phyloP scores from a whole-genome alignment of 768 basidiomycete species.

The Clathrus columnatus region DNA sequence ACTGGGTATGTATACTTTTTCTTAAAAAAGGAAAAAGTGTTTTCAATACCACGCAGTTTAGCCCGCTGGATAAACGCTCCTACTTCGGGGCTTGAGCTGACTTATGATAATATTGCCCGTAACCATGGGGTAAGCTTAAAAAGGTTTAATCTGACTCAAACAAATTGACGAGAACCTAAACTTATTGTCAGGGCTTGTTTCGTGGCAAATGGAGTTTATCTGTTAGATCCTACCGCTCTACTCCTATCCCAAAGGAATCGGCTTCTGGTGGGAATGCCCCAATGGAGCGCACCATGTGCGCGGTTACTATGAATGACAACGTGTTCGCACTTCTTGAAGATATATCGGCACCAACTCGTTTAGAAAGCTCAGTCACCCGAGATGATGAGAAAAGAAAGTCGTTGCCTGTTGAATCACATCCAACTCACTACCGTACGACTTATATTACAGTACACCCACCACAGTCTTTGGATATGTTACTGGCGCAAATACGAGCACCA shows the following conservation, averaged over 20 bases:
- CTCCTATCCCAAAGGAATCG: constrained; percentile 27
- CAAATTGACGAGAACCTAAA: background rate
- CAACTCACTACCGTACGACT: constrained; percentile 62
- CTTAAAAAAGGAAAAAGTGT: background rate
- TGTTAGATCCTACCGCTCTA: constrained; percentile 67
- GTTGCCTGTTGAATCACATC: constrained; percentile 17
- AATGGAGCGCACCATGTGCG: constrained; percentile 62
- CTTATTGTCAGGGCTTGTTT: constrained; percentile 40
- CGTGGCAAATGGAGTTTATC: constrained; percentile 62
- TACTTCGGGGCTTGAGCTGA: constrained; percentile 55
- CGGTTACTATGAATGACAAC: constrained; percentile 72
- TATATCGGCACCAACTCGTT: constrained; percentile 57
- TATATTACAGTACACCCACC: constrained; percentile 70
- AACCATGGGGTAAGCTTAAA: constrained; percentile 54
- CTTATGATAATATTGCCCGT: constrained; percentile 55
- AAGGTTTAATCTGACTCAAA: constrained; percentile 12
- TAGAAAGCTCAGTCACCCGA: constrained; percentile 42
- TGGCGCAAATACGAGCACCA: constrained; percentile 63
- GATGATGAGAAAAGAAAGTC: constrained; percentile 12
- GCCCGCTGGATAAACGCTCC: constrained; percentile 84
- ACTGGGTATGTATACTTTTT: constrained; percentile 38
- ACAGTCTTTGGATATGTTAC: constrained; percentile 63
- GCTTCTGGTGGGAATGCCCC: constrained; percentile 33
- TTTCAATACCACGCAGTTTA: constrained; percentile 34
- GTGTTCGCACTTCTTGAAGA: constrained; percentile 77